Evolutionary conservation across 2,329 filamentous ascomycete genomes (phyloP).

Genomic region (Plectosphaerella sp.): DNA sequence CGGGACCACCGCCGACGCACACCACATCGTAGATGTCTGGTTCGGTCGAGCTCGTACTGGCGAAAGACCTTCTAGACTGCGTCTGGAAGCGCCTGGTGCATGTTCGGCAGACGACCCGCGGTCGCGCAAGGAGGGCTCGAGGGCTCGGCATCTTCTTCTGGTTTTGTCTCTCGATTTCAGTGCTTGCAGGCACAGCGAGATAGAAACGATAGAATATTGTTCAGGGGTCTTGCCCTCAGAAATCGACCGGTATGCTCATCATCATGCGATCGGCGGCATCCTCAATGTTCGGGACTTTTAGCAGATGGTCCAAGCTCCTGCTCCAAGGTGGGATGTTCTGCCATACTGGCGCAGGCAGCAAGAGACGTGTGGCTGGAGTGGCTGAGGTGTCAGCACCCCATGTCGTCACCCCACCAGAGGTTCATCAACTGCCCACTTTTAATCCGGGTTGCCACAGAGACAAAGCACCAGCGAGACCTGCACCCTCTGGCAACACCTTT

Average conservation of each 20-base stretch:
- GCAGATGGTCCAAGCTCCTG: not conserved
- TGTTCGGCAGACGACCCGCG: slow-evolving; percentile 40
- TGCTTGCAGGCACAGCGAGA: no score
- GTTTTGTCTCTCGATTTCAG: not conserved
- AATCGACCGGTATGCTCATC: not conserved
- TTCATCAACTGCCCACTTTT: not conserved
- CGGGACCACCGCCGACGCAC: slow-evolving; percentile 84
- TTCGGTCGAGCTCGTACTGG: slow-evolving; percentile 17
- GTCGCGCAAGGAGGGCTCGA: slow-evolving; percentile 16
- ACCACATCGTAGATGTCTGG: slow-evolving; percentile 86
- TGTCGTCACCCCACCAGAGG: slow-evolving; percentile 1
- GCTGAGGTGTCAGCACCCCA: not conserved
- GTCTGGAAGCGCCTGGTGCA: slow-evolving; percentile 35
- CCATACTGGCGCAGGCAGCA: not conserved
- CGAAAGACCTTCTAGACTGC: slow-evolving; percentile 21
- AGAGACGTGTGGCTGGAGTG: no score
- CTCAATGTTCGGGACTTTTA: not conserved
- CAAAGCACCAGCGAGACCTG: not conserved
- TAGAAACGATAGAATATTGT: no score
- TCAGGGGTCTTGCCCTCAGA: no score
- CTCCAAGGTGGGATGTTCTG: not conserved
- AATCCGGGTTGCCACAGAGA: slow-evolving; percentile 3
- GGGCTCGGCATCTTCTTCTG: slow-evolving; percentile 4
- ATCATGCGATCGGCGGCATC: not conserved
- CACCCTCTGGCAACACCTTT: not conserved